Percentiles rank a stretch among this genome's conserved stretches.
Evolutionary conservation across 2,329 filamentous ascomycete genomes (phyloP).

Genomic region (Zasmidium citrigriseum): DNA sequence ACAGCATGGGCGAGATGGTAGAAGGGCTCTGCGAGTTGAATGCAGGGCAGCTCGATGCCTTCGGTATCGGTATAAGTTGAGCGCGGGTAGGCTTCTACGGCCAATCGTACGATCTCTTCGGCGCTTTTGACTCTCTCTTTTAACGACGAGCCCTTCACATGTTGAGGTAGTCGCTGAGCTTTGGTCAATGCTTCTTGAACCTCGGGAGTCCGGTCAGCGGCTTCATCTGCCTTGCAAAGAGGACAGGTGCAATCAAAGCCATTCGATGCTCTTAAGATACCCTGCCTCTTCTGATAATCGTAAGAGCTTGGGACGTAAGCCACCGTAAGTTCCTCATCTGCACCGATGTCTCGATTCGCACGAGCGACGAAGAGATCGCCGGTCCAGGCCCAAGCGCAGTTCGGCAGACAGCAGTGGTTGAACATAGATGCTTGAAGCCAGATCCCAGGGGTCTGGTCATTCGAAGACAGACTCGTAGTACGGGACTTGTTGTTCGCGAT

Average conservation of each 20-base stretch:
- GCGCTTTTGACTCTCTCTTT: neutral
- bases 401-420: conserved; percentile 56
- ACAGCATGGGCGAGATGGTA: conserved; percentile 2
- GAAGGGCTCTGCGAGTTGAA: conserved; percentile 6
- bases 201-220: neutral
- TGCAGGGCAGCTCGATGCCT: neutral
- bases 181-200: neutral
- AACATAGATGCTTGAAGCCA: conserved; percentile 53
- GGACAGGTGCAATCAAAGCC: conserved; percentile 9
- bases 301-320: conserved; percentile 13
- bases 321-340: conserved; percentile 47
- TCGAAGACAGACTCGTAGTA: neutral
- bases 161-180: neutral
- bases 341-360: conserved; percentile 45
- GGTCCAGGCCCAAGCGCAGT: conserved; percentile 53
- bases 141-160: neutral
- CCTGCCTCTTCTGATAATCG: conserved; percentile 6
- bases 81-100: neutral
- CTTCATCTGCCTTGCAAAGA: neutral
- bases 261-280: conserved; percentile 1
- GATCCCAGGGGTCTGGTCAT: conserved; percentile 38
- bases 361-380: conserved; percentile 57
- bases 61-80: neutral
- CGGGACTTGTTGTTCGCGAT: neutral
- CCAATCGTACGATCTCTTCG: neutral